Evolutionary conservation across 1,284 basidiomycete species (phyloP).

Genomic region (Pseudozyma flocculosa): DNA sequence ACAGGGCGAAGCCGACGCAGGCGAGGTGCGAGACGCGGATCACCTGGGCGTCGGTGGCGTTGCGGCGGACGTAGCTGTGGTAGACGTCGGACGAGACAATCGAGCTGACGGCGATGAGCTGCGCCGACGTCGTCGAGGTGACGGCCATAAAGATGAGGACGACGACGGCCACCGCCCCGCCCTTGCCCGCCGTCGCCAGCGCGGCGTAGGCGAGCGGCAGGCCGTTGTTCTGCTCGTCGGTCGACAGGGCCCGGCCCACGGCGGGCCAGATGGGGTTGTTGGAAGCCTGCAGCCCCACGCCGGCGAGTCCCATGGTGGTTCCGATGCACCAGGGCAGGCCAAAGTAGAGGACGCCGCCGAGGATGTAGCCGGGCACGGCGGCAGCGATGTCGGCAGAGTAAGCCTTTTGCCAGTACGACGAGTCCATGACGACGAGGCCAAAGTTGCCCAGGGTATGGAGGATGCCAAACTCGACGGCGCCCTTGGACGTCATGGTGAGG

Average conservation of each 20-base stretch:
- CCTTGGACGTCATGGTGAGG: constrained; percentile 76
- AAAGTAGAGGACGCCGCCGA: constrained; percentile 52
- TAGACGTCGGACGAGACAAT: constrained; percentile 47
- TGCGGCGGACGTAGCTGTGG: constrained; percentile 41
- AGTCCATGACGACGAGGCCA: constrained; percentile 49
- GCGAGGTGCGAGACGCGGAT: constrained; percentile 35
- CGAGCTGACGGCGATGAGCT: constrained; percentile 46
- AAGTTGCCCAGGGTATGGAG: constrained; percentile 51
- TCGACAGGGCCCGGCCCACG: constrained; percentile 27
- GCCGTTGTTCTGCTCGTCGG: constrained; percentile 34
- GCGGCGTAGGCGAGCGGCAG: constrained; percentile 42
- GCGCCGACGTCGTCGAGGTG: constrained; percentile 43
- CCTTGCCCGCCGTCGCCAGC: constrained; percentile 41
- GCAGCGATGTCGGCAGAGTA: constrained; percentile 44
- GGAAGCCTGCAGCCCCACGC: constrained; percentile 18
- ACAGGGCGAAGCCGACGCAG: constrained; percentile 46
- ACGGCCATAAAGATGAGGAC: constrained; percentile 51
- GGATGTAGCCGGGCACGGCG: constrained; percentile 47
- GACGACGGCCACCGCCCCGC: constrained; percentile 48
- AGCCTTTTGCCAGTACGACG: constrained; percentile 49
- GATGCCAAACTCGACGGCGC: constrained; percentile 62
- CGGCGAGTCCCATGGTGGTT: constrained; percentile 41
- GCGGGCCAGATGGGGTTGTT: constrained; percentile 45
- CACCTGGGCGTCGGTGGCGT: constrained; percentile 32
- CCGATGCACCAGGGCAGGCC: constrained; percentile 50